Evolutionary conservation across 1,284 basidiomycete genomes (phyloP).

Genomic region (Ustilago crameri): DNA sequence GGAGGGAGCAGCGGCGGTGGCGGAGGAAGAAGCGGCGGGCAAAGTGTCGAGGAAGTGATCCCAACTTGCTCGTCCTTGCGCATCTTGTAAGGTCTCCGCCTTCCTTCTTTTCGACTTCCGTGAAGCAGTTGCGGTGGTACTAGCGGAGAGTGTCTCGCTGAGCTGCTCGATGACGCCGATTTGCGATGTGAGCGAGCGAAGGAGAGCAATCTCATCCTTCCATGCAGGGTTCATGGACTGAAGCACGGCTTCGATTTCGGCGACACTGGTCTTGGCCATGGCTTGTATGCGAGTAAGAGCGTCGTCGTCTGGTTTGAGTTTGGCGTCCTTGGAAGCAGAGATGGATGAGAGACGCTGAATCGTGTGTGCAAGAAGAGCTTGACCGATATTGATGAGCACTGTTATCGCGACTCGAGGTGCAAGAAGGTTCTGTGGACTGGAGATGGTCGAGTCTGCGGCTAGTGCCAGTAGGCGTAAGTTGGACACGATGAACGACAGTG

Average conservation of each 20-base stretch:
- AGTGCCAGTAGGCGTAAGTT: constrained; percentile 35
- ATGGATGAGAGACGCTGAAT: constrained; percentile 15
- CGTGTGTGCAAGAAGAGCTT: constrained; percentile 26
- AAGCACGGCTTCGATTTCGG: constrained; percentile 27
- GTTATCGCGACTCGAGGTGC: constrained; percentile 45
- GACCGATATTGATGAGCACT: constrained; percentile 40
- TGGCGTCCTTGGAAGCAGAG: constrained; percentile 19
- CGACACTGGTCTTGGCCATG: constrained; percentile 9
- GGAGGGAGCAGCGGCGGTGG: neutral
- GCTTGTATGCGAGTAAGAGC: constrained; percentile 9
- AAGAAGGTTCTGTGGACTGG: constrained; percentile 36
- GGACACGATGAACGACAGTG: constrained; percentile 26
- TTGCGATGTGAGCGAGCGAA: constrained; percentile 36
- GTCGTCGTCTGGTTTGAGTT: constrained; percentile 7
- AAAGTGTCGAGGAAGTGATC: constrained; percentile 36
- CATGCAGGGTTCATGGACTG: constrained; percentile 45
- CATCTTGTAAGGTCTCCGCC: constrained; percentile 28
- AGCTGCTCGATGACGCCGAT: constrained; percentile 39
- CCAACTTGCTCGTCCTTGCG: constrained; percentile 36
- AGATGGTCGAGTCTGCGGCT: constrained; percentile 23
- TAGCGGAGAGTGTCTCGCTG: constrained; percentile 12
- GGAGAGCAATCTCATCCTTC: constrained; percentile 46
- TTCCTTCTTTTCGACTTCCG: constrained; percentile 11
- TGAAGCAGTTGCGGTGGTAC: neutral
- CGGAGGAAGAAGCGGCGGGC: constrained; percentile 2